Base-by-base conservation (phyloP, 129 eudicot genomes). In the Apium graveolens region DNA sequence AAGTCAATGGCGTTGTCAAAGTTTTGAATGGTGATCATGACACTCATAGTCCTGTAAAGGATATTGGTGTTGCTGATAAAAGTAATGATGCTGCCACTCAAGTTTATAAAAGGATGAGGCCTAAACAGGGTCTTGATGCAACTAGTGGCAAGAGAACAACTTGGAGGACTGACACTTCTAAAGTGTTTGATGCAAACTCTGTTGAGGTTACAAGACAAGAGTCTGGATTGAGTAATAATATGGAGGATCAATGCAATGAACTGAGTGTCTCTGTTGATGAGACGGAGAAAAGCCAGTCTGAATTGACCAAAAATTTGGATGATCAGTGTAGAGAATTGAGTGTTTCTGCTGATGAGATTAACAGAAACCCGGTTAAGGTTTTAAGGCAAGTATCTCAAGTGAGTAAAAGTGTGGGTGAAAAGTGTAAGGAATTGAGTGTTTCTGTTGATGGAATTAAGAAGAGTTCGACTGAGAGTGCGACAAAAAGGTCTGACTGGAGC, bases 101-200 rank as follows among this genome's bases (percentile, higher is more conserved):
- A 79, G 75, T 62, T 76, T 80, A 87, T 46, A 87, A 79, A 49
- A 85, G 63, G 70, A 26, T 82, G 73, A 86, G 84, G 77, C 77
- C 90, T 10, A 87, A 85, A 86, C 91, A 82, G 84, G 76, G 84
- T 78, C 80, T 75, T 74, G 39, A 63, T 77, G 89, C 82, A 6
- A 72, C 69, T 44, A 76, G 72, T 85, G 89, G 84, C 39, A 92
- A 86, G 84, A 88, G 93, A 76, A 90, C 84, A 72, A 88, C 96
- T 10, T 86, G 96, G 97, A 90, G 87, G 84, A 77, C 91, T 11
- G 94, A 91, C 39, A 84, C 57, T 84, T 82, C 76, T n/a, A 87
- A 86, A 34, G 76, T 24, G 51, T 48, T 26, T 76, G 84, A 55
- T 35, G 77, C 21, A 44, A 76, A 73, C 80, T 80, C 84, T 34